A percentile compares a stretch with the other conserved stretches of the same genome.
Conservation (phyloP, 2,329 filamentous ascomycete genomes). For the Aspergillus sp. region DNA sequence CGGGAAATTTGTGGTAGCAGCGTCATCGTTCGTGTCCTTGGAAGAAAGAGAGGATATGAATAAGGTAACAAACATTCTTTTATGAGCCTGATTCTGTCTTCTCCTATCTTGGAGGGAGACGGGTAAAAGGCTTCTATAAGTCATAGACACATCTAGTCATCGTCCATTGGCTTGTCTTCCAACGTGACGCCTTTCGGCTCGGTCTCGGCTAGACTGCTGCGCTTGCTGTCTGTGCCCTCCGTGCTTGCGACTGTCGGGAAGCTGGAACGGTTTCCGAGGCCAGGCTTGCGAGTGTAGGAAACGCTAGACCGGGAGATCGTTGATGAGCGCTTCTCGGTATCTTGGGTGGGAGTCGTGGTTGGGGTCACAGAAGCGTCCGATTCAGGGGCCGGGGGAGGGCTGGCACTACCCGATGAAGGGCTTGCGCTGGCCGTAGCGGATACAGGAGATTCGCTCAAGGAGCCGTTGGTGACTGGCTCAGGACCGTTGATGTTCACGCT, state of each 20-base stretch:
- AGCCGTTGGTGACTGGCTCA: slow-evolving; percentile 48
- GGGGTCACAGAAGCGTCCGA: slow-evolving; percentile 40
- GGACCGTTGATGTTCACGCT: slow-evolving; percentile 27
- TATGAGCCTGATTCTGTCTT: background rate
- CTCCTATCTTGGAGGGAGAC: background rate
- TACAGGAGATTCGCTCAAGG: slow-evolving; percentile 35
- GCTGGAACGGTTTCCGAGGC: slow-evolving; percentile 48
- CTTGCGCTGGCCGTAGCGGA: slow-evolving; percentile 25
- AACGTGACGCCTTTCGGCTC: slow-evolving; percentile 62
- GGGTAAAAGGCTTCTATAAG: background rate
- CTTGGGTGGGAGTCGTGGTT: slow-evolving; percentile 31
- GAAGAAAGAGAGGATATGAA: background rate
- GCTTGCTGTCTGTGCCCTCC: slow-evolving; percentile 34
- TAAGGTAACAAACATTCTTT: background rate
- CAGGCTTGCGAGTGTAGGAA: slow-evolving; percentile 51
- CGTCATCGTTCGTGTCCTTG: background rate
- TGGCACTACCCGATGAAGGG: slow-evolving; percentile 30
- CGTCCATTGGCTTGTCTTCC: slow-evolving; percentile 77
- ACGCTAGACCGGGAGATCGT: slow-evolving; percentile 55
- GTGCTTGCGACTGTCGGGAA: slow-evolving; percentile 29
- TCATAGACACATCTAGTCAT: slow-evolving; percentile 36
- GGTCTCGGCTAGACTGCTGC: slow-evolving; percentile 40
- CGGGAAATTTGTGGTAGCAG: background rate
- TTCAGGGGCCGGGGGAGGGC: slow-evolving; percentile 33
- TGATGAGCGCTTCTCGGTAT: slow-evolving; percentile 66